These are phyloP conservation scores for Cercospora nicotianae DNA, from an alignment of 2,329 filamentous ascomycete genomes.

Conservation along the genomic window DNA sequence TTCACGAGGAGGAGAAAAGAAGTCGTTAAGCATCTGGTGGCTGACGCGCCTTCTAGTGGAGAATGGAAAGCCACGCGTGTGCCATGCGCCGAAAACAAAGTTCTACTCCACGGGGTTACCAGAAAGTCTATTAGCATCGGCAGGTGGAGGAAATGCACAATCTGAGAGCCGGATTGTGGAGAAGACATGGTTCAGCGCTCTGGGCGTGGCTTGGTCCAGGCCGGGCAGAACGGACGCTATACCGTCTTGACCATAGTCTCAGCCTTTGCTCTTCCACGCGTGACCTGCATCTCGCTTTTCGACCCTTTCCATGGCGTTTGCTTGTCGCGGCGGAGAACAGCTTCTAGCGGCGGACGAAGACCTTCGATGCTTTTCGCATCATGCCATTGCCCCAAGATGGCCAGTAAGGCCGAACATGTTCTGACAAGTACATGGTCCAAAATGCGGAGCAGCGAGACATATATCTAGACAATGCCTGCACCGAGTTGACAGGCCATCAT, in stretches of 20 bases:
- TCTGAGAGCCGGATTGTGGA: background rate
- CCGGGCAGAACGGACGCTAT: background rate
- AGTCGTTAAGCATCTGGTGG: background rate
- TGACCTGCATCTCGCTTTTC: background rate
- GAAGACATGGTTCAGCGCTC: background rate
- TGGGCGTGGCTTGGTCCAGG: background rate
- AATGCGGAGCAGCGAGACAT: background rate
- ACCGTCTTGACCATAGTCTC: background rate
- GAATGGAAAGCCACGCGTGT: slow-evolving; percentile 1
- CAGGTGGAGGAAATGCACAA: background rate
- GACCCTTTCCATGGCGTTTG: background rate
- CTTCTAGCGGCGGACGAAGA: background rate
- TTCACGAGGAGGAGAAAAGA: background rate
- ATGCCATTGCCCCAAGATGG: slow-evolving; percentile 1
- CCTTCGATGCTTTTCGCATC: background rate
- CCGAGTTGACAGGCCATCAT: background rate
- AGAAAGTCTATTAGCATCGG: background rate
- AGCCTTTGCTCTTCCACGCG: background rate
- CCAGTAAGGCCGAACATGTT: background rate
- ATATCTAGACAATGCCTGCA: slow-evolving; percentile 3
- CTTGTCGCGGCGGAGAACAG: slow-evolving; percentile 1
- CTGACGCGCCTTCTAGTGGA: background rate
- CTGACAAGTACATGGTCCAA: background rate
- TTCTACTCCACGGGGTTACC: background rate
- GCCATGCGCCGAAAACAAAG: background rate